Percentiles rank a stretch among this genome's conserved stretches.
Conservation (phyloP, 768 basidiomycete genomes). For the Rhizopogon vinicolor region DNA sequence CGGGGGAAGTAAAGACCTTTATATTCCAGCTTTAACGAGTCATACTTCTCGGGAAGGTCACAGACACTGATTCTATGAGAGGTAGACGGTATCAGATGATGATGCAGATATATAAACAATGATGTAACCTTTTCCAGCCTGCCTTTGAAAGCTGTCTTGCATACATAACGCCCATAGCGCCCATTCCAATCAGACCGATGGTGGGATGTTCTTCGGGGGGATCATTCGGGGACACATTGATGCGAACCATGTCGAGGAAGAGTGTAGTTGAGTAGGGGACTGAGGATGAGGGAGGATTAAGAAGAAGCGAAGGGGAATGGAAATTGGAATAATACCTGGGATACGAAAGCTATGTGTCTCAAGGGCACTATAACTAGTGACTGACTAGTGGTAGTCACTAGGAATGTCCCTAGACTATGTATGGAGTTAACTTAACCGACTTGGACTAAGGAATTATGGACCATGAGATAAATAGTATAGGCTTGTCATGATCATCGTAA, state of each 20-base stretch:
- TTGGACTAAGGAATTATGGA: too few relatives aligned
- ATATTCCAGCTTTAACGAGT: conserved; percentile 55
- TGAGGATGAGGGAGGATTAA: background rate
- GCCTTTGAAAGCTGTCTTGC: conserved; percentile 69
- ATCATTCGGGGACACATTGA: conserved; percentile 25
- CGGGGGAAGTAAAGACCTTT: conserved; percentile 39
- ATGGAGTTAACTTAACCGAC: background rate
- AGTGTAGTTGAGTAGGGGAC: background rate
- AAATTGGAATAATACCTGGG: background rate
- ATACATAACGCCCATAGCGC: conserved; percentile 96
- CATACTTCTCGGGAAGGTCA: conserved; percentile 73
- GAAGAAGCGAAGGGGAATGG: background rate
- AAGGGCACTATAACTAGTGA: background rate
- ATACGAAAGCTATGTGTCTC: background rate
- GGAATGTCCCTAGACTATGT: too few relatives aligned
- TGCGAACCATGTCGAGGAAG: conserved; percentile 13
- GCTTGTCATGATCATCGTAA: too few relatives aligned
- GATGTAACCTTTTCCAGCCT: conserved; percentile 75
- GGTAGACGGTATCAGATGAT: background rate
- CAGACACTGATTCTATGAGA: conserved; percentile 79
- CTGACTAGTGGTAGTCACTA: background rate
- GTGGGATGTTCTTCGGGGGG: conserved; percentile 56
- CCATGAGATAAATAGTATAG: background rate
- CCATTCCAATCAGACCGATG: conserved; percentile 95
- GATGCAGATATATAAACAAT: conserved; percentile 11